Evolutionary conservation across 2,329 filamentous ascomycete species (phyloP), one percentile per base, ranked within the genome.

Genomic region (Fusarium solani-melongenae): DNA sequence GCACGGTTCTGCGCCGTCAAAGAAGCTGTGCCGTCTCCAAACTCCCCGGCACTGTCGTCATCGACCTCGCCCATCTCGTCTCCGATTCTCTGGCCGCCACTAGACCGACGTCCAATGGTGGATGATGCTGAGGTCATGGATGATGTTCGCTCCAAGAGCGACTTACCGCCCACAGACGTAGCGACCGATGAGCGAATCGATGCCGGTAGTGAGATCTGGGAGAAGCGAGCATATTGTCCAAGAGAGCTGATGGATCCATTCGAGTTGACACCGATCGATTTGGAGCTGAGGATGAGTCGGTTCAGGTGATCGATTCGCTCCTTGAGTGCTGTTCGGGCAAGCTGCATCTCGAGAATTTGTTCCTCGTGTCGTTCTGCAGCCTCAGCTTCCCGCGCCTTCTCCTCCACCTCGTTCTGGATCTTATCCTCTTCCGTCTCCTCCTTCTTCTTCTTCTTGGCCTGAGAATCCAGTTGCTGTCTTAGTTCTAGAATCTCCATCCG

Each of bases 251-350:
- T 91, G 1, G 92, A 91, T 24, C 92, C 92, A 74, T 92, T 92
- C 34, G 87, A 88, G 82, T 99, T 99, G 64, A 99, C 96, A 6
- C 96, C 96, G 7, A 94, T 93, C 6, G 96, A 98, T 81, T 98
- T 98, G 17, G 96, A 98, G 81, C 94, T 97, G 68, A 99, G 85
- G 73, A 99, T 98, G 58, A 99, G 87, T 56, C 96, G 92, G 83
- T 98, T 99, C 55, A 99, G 87, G 82, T 99, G 96, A 81, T 98
- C 95, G 77, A 99, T 99, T 33, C 96, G 92, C 85, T 99, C 96
- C 82, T 98, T 99, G 63, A 99, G 85, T 1, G 96, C 96, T 1
- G 96, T 99, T 46, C 96, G 91, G 34, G 96, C 96, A 55, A 99
- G 89, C 81, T 99, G 96, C 94, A 99, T 98, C 83, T 99, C 96